A percentile compares a stretch with the other conserved stretches of the same genome.
Evolutionary conservation across 352 stramenopile genomes (phyloP).

Genomic region (Thalassiosira hispida): DNA sequence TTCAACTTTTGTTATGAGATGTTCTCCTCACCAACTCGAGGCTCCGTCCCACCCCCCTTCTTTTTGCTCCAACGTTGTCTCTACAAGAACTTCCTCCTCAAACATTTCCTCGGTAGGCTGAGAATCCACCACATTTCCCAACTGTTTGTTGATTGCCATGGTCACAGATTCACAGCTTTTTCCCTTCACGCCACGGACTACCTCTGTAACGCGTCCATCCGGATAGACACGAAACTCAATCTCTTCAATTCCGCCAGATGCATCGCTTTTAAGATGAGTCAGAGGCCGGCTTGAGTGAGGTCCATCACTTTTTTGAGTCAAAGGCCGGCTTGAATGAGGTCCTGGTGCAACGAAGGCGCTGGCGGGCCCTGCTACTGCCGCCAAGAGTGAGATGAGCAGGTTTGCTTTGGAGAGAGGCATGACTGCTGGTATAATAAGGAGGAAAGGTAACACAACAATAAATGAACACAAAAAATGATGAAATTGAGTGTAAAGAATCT

Average conservation of each 20-base stretch:
- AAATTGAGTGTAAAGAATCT: too few relatives aligned
- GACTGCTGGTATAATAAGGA: neutral
- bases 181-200: conserved; percentile 76
- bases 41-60: conserved; percentile 65
- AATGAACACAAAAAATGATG: too few relatives aligned
- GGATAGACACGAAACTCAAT: conserved; percentile 82
- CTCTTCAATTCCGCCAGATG: conserved; percentile 58
- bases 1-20: neutral
- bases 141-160: conserved; percentile 72
- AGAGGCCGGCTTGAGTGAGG: too few relatives aligned
- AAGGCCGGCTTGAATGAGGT: too few relatives aligned
- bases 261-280: neutral
- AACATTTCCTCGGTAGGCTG: conserved; percentile 84
- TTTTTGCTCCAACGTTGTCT: conserved; percentile 58
- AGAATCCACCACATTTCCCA: conserved; percentile 71
- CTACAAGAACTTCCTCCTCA: conserved; percentile 70
- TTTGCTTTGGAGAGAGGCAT: conserved; percentile 6
- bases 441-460: too few relatives aligned
- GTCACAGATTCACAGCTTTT: conserved; percentile 75
- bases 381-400: conserved; percentile 13
- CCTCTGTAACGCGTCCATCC: conserved; percentile 79
- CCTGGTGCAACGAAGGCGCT: neutral
- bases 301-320: neutral
- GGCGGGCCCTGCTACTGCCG: neutral
- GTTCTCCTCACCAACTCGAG: conserved; percentile 60